Conservation (phyloP, 2,329 filamentous ascomycete genomes). For the Colletotrichum camelliae region DNA sequence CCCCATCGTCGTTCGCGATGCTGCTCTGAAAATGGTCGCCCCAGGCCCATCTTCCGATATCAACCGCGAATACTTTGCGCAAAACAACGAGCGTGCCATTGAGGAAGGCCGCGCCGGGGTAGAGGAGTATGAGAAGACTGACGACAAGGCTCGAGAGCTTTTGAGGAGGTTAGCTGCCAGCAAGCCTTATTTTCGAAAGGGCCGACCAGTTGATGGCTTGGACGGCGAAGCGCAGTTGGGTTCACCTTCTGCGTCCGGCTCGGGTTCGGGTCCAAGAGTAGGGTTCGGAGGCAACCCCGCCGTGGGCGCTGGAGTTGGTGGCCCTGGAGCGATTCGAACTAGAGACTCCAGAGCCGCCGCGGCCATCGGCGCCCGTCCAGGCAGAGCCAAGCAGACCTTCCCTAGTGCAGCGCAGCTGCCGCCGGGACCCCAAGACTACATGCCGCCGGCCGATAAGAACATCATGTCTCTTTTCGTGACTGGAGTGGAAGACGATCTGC, state of each 20-base stretch:
- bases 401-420: conserved; percentile 76
- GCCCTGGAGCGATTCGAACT: conserved; percentile 80
- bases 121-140: conserved; percentile 95
- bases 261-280: background rate
- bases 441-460: conserved; percentile 81
- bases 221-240: conserved; percentile 31
- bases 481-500: conserved; percentile 93
- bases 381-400: conserved; percentile 62
- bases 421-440: conserved; percentile 83
- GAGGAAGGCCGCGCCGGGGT: conserved; percentile 86
- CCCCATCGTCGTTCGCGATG: conserved; percentile 93
- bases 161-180: conserved; percentile 85
- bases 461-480: conserved; percentile 95
- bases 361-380: conserved; percentile 53
- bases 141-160: conserved; percentile 93
- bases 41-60: conserved; percentile 91
- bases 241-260: conserved; percentile 34
- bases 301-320: conserved; percentile 63
- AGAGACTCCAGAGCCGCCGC: conserved; percentile 63
- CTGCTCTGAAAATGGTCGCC: conserved; percentile 96
- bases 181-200: conserved; percentile 94
- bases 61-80: conserved; percentile 96
- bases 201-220: conserved; percentile 71
- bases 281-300: conserved; percentile 47
- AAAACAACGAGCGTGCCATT: conserved; percentile 95